Evolutionary conservation across 2,329 filamentous ascomycete genomes (phyloP).

Genomic region (Colletotrichum filicis): DNA sequence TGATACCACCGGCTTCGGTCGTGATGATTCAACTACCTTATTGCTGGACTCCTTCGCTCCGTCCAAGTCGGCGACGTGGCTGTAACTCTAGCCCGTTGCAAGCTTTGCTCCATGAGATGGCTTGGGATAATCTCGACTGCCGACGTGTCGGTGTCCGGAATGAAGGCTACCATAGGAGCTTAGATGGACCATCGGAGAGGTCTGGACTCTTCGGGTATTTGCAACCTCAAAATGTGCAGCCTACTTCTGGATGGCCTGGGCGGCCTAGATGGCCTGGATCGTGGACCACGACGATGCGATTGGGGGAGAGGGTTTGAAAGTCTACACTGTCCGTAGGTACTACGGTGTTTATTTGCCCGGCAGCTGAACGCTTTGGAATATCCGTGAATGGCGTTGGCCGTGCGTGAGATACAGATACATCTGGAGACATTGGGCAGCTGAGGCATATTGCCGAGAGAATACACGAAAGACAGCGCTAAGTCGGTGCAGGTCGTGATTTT

Average conservation of each 20-base stretch:
- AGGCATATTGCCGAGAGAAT: background rate
- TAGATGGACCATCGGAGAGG: background rate
- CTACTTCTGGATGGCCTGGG: background rate
- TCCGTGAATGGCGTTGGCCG: background rate
- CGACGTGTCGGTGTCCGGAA: background rate
- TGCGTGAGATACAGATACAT: background rate
- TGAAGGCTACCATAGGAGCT: background rate
- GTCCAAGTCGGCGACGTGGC: background rate
- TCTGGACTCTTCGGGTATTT: conserved; percentile 13
- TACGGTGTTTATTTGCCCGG: background rate
- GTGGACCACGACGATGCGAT: conserved; percentile 1
- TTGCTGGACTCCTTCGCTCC: background rate
- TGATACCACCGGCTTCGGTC: conserved; percentile 21
- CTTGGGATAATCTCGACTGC: background rate
- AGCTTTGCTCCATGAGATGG: background rate
- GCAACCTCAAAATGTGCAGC: background rate
- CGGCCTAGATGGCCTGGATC: conserved; percentile 7
- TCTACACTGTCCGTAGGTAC: background rate
- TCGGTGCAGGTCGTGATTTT: background rate
- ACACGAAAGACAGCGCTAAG: background rate
- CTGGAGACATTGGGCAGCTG: background rate
- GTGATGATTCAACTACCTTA: background rate
- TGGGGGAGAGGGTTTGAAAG: background rate
- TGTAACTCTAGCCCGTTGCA: background rate
- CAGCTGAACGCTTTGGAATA: background rate